Percentiles rank a stretch among this genome's conserved stretches.
Conservation (phyloP, 2,329 filamentous ascomycete species). For the Verticillium klebahnii region DNA sequence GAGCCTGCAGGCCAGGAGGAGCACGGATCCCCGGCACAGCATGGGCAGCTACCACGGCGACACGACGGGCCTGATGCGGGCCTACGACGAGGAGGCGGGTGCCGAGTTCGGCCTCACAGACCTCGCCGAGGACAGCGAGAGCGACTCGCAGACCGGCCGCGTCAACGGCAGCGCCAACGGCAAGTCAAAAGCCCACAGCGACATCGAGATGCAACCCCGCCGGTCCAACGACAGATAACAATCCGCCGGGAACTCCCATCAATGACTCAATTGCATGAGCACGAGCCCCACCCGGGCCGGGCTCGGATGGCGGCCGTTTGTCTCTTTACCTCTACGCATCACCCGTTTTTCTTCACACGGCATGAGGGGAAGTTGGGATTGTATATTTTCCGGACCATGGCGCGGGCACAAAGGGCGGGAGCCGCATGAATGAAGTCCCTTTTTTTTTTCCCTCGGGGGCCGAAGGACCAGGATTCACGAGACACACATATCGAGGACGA, state of each 20-base stretch:
- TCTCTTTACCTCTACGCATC: background rate
- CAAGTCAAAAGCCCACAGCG: constrained; percentile 32
- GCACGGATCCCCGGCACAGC: constrained; percentile 61
- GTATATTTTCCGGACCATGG: background rate
- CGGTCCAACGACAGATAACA: constrained; percentile 32
- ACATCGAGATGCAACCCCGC: constrained; percentile 47
- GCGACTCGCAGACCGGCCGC: constrained; percentile 38
- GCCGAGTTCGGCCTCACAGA: constrained; percentile 73
- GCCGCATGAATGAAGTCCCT: background rate
- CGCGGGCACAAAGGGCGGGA: background rate
- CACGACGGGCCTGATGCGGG: constrained; percentile 77
- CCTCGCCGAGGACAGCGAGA: constrained; percentile 72
- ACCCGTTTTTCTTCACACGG: background rate
- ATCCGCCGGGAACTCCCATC: background rate
- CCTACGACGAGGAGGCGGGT: constrained; percentile 80
- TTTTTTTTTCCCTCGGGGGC: background rate
- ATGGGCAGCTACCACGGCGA: constrained; percentile 63
- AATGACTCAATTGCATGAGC: background rate
- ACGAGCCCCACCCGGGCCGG: background rate
- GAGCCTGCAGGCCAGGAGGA: constrained; percentile 87
- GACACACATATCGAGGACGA: background rate
- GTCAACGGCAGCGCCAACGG: constrained; percentile 36
- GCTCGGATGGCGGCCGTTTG: background rate
- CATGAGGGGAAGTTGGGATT: background rate
- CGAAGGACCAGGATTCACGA: background rate